A percentile compares a stretch with the other conserved stretches of the same genome.
Evolutionary conservation across 495 filamentous ascomycete genomes (phyloP).

Genomic region (Aspergillus cristatus): DNA sequence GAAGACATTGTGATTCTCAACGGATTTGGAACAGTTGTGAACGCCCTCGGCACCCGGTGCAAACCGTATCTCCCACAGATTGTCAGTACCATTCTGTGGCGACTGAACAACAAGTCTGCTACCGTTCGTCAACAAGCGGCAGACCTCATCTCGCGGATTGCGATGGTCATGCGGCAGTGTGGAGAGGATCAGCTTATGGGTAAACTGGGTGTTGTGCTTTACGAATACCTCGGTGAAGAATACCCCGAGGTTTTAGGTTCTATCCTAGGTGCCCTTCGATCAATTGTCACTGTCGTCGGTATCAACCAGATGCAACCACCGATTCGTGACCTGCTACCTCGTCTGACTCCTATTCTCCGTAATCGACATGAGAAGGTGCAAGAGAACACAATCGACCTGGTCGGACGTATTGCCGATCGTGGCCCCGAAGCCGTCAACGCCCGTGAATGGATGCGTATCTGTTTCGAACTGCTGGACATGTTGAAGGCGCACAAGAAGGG

Average conservation of each 20-base stretch:
- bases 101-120: conserved; percentile 93
- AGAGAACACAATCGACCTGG: conserved; percentile 98
- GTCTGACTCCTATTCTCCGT: conserved; percentile 90
- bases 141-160: conserved; percentile 91
- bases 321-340: conserved; percentile 93
- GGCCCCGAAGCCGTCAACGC: conserved; percentile 94
- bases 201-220: conserved; percentile 92
- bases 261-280: conserved; percentile 88
- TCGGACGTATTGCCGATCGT: conserved; percentile 96
- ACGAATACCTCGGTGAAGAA: conserved; percentile 98
- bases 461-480: conserved; percentile 98
- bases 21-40: conserved; percentile 97
- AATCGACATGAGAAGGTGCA: conserved; percentile 99
- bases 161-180: conserved; percentile 98
- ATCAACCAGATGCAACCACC: conserved; percentile 98
- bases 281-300: conserved; percentile 96
- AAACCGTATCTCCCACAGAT: conserved; percentile 97
- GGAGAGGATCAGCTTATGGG: conserved; percentile 93
- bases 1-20: conserved; percentile 95
- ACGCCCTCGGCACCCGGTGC: conserved; percentile 85
- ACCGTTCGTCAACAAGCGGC: conserved; percentile 96
- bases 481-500: conserved; percentile 99
- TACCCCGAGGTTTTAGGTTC: conserved; percentile 97
- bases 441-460: conserved; percentile 99
- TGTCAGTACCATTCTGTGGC: conserved; percentile 92